Base-by-base conservation (phyloP, 2,329 filamentous ascomycete genomes). In the Trichoderma lentiforme region DNA sequence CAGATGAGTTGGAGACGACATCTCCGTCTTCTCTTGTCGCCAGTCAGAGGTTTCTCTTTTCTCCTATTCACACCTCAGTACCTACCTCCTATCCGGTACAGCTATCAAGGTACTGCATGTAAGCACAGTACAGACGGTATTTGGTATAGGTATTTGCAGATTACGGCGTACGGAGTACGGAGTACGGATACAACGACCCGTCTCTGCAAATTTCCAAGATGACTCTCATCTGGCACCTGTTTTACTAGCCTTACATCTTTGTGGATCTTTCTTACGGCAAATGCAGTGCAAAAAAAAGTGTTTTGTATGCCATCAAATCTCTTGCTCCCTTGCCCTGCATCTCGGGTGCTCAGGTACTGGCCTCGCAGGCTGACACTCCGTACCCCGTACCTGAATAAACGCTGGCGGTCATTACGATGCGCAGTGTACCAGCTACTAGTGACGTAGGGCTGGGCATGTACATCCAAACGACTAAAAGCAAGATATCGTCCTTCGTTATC, bases 401-500 rank as follows among this genome's bases (percentile, higher is more conserved):
- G 28, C 36, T 36, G 36, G 7, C 7, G 6, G 6, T 9, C n/a
- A 14, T 30, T 28, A 28, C 9, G 56, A 14, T 12, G 9, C 6
- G 15, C 14, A 8, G 14, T 15, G 66, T 69, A 69, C 39, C 66
- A 1, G 34, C 56, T 69, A 69, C 57, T 36, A 62, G 36, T 69
- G 66, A 69, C 66, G 66, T 69, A 69, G n/a, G 26, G 28, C 53
- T 51, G 26, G 12, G 8, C 36, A 53, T 24, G 39, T 47, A 69
- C 36, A 36, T n/a, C 24, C 18, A 56, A 47, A 60, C 24, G 24
- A 26, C 14, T 26, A 14, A 30, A 3, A 39, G 32, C 24, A 39
- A 24, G 15, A 39, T 67, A 58, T 58, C 64, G 64, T 24, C 34
- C n/a, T 68, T 32, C n/a, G 53, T 68, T 47, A 68, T 68, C 65